Evolutionary conservation across 2,329 filamentous ascomycete species (phyloP).

Genomic region (Colletotrichum phormii): DNA sequence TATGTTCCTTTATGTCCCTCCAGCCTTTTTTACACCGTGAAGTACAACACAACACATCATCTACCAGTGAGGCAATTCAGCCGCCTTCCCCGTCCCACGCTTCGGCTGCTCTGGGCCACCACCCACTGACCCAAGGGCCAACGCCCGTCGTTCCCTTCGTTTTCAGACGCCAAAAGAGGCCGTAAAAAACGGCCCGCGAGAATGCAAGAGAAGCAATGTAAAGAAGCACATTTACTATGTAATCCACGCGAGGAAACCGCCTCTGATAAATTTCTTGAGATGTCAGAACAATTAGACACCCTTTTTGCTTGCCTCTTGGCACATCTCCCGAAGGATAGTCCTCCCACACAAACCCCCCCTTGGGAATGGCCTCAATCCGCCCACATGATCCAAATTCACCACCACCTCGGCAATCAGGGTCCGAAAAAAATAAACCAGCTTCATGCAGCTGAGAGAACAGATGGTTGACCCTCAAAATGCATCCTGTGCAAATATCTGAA

Average conservation of each 20-base stretch:
- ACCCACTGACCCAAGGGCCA: background rate
- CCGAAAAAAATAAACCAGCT: background rate
- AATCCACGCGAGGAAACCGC: background rate
- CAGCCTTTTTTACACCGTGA: too few species aligned
- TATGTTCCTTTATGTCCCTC: background rate
- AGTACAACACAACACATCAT: background rate
- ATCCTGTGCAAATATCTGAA: too few species aligned
- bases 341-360: background rate
- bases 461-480: background rate
- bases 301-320: background rate
- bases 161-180: background rate
- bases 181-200: background rate
- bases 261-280: background rate
- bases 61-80: slow-evolving; percentile 28
- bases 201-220: background rate
- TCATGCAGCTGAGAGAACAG: background rate
- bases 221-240: background rate
- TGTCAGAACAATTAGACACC: background rate
- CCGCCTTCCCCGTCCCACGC: slow-evolving; percentile 24
- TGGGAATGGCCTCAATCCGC: slow-evolving; percentile 31
- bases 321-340: background rate
- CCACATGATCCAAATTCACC: background rate
- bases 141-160: background rate
- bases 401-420: background rate
- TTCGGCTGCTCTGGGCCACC: background rate